Evolutionary conservation across 2,329 filamentous ascomycete species (phyloP), one percentile per base, ranked within the genome.

Genomic region (Hirsutella rhossiliensis): DNA sequence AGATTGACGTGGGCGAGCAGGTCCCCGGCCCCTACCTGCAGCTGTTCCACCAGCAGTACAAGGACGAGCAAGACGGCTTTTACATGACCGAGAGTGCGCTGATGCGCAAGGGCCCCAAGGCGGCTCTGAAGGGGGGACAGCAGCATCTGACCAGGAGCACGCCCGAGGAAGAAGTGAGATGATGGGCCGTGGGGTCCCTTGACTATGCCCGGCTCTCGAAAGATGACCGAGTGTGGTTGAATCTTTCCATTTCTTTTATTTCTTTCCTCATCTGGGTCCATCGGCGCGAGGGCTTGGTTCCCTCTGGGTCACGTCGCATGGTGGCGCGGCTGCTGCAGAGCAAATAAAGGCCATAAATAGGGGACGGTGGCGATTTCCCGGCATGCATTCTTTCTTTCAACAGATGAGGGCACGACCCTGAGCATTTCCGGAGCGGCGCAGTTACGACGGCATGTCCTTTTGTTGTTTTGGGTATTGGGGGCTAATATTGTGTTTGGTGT

Each of bases 1-100:
- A 66, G 56, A 50, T 61, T 7, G 60, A 61, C 42, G 60, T 67
- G 6, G 60, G 57, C 19, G 50, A 62, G 31, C 62, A 65, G 42
- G 48, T 66, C 27, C 64, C 64, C 4, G 64, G 64, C 7, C 54
- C 54, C 5, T 56, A 57, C 28, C 51, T 66, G 13, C 55, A 58
- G 39, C 51, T 60, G 11, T 63, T 65, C 47, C 64, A 66, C 54
- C 50, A 56, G 39, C 55, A 62, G 28, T 66, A 57, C 47, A 48
- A 56, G 31, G 52, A 48, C 3, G 62, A 65, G 43, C 62, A 57
- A 55, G 44, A 52, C 15, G 43, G 52, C 15, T 66, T 61, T 47
- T 64, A 56, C 51, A 52, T 65, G 38, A 58, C 58, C 2, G 63
- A 66, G 48, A 50, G 50, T 34, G 51, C 62, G n/a, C 52, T 66